These are phyloP conservation scores for Trametopsis cervina DNA, from an alignment of 768 basidiomycete genomes.

Conservation along the genomic window DNA sequence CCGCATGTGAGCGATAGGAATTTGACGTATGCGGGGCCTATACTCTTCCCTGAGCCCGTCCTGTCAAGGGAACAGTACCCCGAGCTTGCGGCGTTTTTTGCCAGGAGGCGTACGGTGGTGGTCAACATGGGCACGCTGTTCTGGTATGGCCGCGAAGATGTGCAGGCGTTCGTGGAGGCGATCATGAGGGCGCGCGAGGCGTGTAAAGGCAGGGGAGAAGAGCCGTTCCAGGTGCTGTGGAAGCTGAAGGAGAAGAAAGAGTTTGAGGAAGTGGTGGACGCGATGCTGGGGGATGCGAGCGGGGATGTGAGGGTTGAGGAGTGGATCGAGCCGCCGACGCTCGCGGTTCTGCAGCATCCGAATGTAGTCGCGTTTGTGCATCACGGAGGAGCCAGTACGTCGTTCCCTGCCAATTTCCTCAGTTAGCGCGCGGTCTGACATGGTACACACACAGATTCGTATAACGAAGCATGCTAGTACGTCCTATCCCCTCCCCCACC, in stretches of 20 bases:
- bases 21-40: background rate
- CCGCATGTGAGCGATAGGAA: background rate
- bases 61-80: background rate
- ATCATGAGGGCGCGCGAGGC: slow-evolving; percentile 1
- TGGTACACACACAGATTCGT: slow-evolving; percentile 1
- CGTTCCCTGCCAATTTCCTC: background rate
- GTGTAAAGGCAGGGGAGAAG: background rate
- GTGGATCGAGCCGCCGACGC: slow-evolving; percentile 7
- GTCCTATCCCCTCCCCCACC: background rate
- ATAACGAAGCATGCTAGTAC: slow-evolving; percentile 2
- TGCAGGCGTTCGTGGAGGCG: background rate
- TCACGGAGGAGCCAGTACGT: slow-evolving; percentile 9
- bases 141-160: slow-evolving; percentile 2
- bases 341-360: slow-evolving; percentile 7
- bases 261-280: slow-evolving; percentile 1
- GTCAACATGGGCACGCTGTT: slow-evolving; percentile 6
- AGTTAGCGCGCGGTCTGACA: too few relatives aligned
- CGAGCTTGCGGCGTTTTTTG: background rate
- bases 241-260: slow-evolving; percentile 8
- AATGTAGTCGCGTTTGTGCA: slow-evolving; percentile 9
- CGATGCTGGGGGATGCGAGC: background rate
- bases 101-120: background rate
- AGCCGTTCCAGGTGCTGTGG: slow-evolving; percentile 6
- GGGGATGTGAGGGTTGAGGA: slow-evolving; percentile 2
- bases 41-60: background rate